Evolutionary conservation across 2,329 filamentous ascomycete species (phyloP).

Genomic region (Penicillium sp.): DNA sequence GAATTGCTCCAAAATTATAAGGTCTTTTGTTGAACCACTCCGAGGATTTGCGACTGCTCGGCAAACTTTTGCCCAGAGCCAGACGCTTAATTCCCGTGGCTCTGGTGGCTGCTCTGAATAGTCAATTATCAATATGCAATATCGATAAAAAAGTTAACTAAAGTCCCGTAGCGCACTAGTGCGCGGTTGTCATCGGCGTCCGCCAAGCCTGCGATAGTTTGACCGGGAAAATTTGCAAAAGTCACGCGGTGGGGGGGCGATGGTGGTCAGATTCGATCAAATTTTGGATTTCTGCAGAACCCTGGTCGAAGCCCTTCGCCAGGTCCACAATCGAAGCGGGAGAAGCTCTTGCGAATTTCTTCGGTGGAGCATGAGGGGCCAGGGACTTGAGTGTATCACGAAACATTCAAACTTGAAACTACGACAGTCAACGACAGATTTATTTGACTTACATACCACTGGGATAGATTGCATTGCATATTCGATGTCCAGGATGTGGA

Average conservation of each 20-base stretch:
- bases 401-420: background rate
- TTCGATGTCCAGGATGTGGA: background rate
- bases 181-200: constrained; percentile 3
- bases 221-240: background rate
- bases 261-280: constrained; percentile 17
- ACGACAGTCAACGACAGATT: no score
- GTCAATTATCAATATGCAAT: background rate
- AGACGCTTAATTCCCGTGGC: background rate
- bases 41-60: background rate
- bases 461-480: no score
- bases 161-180: background rate
- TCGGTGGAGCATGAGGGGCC: constrained; percentile 34
- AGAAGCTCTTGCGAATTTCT: constrained; percentile 40
- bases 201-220: constrained; percentile 9
- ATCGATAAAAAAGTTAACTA: no score
- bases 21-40: background rate
- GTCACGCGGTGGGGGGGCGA: constrained; percentile 9
- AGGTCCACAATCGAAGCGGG: constrained; percentile 43
- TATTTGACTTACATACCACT: no score
- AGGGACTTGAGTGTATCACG: constrained; percentile 5
- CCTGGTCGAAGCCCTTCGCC: constrained; percentile 25
- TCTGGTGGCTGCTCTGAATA: background rate
- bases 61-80: background rate
- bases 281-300: constrained; percentile 27
- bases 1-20: background rate